Evolutionary conservation across 257 asterid species (phyloP), one percentile per base, ranked within the genome.

Genomic region (Solanum pinnatisectum): DNA sequence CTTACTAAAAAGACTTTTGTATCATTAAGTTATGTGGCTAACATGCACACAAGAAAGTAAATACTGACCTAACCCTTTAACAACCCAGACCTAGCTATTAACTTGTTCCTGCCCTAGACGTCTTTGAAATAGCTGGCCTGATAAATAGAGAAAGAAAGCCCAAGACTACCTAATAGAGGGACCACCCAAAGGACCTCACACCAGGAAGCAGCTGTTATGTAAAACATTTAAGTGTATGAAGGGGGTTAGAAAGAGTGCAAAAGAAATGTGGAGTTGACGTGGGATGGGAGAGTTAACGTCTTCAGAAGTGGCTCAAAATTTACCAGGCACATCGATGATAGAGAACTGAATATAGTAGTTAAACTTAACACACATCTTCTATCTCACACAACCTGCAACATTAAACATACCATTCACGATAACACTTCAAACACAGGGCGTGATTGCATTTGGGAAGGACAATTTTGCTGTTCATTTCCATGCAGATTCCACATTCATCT

Each of bases 401-500:
- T 30, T n/a, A 25, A n/a, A 18, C 87, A 76, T 95, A 97, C 99
- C 99, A 97, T 70, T 97, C 98, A 52, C 93, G 94, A 94, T 96
- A 97, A 94, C 99, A 97, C 92, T 94, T 96, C 90, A 95, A 88
- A 93, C 99, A 97, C 94, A 97, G 90, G 90, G 94, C 93, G 49
- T 96, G 99, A 86, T 91, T 93, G 91, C 98, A 97, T 89, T 91
- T 92, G 18, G 99, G 98, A 92, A 97, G 91, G 89, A 97, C 99
- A 49, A 96, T 92, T 91, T 97, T 97, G 88, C 93, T 91, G 70
- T 94, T 94, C 87, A 89, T 89, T 94, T 97, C 98, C 99, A 97
- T 93, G 94, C 99, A 97, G 88, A 97, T 96, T 84, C 98, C 99
- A 90, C 99, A 97, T 91, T 97, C 99, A 40, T 95, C 98, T 87